Evolutionary conservation across 108 stramenopile species (phyloP), one percentile per base, ranked within the genome.

Genomic region (Discostella stelligeroides): DNA sequence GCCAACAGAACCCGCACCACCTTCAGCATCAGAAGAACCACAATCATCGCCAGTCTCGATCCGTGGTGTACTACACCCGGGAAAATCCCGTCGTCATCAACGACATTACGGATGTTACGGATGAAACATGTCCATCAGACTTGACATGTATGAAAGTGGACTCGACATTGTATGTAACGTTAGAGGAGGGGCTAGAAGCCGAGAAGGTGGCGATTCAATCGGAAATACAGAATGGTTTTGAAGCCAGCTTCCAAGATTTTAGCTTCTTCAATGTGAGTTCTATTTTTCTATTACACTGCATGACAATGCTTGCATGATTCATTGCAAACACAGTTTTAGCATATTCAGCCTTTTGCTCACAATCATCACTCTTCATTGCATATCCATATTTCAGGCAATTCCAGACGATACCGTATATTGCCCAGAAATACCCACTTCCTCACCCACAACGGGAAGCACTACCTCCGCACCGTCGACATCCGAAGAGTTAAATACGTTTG

Each of bases 111-210:
- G 72, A 73, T 54, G 72, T 72, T 13, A 15, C 57, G 5, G 62
- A 73, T 59, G n/a, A n/a, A n/a, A 60, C 72, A 20, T 80, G 79
- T 51, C 79, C 79, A 13, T 47, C 72, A 2, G 67, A 62, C 24
- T 41, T 54, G 2, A 80, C 71, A 58, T 80, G 71, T 27, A 80
- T 80, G 79, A 62, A 39, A 1, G 84, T 86, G 7, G 58, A 40
- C 23, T 42, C 79, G 0, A 75, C 43, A 0, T 60, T 80, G 12
- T 75, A 66, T 20, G 86, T 87, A 23, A 56, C 77, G n/a, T 59
- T 89, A 69, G 84, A 87, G 61, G 78, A 82, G 15, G 86, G 86
- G 10, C 85, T 87, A 57, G 75, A 81, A 57, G 53, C 56, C 40
- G 56, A 30, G 4, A 50, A 29, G 17, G 75, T 89, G 1, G 39